These are phyloP conservation scores for Melaleuca alternifolia DNA, from an alignment of 345 rosid genomes.

Conservation along the genomic window DNA sequence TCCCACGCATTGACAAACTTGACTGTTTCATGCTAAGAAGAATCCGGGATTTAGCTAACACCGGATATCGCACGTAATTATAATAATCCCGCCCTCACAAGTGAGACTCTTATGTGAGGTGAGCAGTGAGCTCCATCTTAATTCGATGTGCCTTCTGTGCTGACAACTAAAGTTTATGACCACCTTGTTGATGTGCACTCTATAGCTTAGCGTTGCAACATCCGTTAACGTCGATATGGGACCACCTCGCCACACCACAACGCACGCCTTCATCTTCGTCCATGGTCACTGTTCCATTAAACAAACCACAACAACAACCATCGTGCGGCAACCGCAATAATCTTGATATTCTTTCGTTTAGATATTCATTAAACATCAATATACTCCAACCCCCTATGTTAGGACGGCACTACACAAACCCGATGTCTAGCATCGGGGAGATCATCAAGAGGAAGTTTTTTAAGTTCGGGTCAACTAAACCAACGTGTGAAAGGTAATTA, in stretches of 20 bases:
- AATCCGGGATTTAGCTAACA: background rate
- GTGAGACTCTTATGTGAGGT: background rate
- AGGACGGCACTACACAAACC: rapidly evolving
- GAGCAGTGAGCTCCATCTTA: background rate
- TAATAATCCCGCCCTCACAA: background rate
- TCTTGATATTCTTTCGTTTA: background rate
- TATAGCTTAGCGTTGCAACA: rapidly evolving
- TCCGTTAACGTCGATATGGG: background rate
- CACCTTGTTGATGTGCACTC: background rate
- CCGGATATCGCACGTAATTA: background rate
- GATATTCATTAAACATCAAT: background rate
- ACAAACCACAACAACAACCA: background rate
- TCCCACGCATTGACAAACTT: background rate
- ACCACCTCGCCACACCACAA: background rate
- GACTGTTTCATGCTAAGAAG: background rate
- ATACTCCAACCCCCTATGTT: background rate
- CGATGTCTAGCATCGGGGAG: background rate
- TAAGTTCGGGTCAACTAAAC: background rate
- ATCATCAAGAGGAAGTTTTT: background rate
- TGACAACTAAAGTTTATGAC: background rate
- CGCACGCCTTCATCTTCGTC: background rate
- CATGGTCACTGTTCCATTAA: background rate
- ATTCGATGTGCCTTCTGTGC: background rate
- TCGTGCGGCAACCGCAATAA: background rate
- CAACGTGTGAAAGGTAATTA: background rate